phyloP scores from a whole-genome alignment of 2,329 filamentous ascomycete species.

The Lomentospora prolificans region DNA sequence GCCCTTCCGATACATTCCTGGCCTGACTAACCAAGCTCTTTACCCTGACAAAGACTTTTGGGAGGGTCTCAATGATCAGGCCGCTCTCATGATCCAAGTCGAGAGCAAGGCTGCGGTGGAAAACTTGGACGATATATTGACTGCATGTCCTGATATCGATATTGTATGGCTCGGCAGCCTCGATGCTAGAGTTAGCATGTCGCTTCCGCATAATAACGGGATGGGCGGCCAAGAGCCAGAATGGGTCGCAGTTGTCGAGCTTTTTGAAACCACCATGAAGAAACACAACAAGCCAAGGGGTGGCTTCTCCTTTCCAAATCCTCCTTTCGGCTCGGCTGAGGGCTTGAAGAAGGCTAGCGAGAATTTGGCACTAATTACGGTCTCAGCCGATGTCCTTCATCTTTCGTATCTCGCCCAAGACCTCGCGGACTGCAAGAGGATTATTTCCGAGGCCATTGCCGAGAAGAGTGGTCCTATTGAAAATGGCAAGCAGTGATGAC shows the following conservation, averaged over 20 bases:
- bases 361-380: constrained; percentile 17
- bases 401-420: constrained; percentile 15
- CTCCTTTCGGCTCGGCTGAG: constrained; percentile 17
- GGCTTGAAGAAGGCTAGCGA: constrained; percentile 16
- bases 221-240: constrained; percentile 27
- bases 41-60: constrained; percentile 24
- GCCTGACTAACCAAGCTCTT: constrained; percentile 26
- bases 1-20: constrained; percentile 29
- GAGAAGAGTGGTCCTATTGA: neutral
- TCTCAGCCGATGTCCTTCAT: constrained; percentile 17
- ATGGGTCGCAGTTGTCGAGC: constrained; percentile 27
- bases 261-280: constrained; percentile 27
- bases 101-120: constrained; percentile 27
- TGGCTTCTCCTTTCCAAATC: constrained; percentile 20
- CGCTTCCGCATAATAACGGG: constrained; percentile 23
- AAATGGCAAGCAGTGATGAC: too few species aligned
- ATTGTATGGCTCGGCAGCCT: constrained; percentile 35
- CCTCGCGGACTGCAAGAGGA: constrained; percentile 11
- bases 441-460: constrained; percentile 6
- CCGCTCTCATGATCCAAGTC: constrained; percentile 38
- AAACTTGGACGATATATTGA: constrained; percentile 40
- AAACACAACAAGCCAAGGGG: constrained; percentile 35
- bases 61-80: constrained; percentile 33
- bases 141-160: constrained; percentile 34
- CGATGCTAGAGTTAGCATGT: constrained; percentile 34